Evolutionary conservation across 495 filamentous ascomycete species (phyloP).

Genomic region (Lasiosphaeria miniovina): DNA sequence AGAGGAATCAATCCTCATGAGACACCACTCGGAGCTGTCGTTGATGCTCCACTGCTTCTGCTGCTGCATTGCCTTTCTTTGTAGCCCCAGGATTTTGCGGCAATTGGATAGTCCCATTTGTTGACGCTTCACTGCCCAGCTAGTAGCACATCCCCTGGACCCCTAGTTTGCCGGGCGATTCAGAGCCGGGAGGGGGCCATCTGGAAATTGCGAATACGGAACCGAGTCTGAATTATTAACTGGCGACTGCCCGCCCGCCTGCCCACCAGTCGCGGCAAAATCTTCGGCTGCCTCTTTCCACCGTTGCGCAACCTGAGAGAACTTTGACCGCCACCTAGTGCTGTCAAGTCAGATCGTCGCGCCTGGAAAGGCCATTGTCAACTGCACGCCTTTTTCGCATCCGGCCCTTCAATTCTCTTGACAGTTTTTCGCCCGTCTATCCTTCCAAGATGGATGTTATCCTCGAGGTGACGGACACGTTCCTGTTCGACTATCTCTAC

Average conservation of each 20-base stretch:
- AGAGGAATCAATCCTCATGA: no score
- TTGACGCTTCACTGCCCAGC: not conserved
- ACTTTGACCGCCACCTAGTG: no score
- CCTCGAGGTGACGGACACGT: slow-evolving; percentile 81
- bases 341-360: no score
- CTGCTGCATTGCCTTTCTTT: not conserved
- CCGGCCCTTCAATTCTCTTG: not conserved
- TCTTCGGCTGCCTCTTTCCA: not conserved
- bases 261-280: slow-evolving; percentile 1
- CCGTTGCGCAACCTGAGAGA: not conserved
- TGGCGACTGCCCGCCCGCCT: not conserved
- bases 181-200: not conserved
- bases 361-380: no score
- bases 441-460: slow-evolving; percentile 76
- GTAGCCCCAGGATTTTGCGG: not conserved
- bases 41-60: not conserved
- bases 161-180: not conserved
- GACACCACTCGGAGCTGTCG: not conserved
- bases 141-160: not conserved
- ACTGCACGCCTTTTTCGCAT: no score
- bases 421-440: not conserved
- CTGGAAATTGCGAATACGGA: not conserved
- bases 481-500: slow-evolving; percentile 79
- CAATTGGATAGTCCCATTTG: not conserved
- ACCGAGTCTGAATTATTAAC: not conserved